These are phyloP conservation scores for Podila epicladia DNA, from an alignment of 192 early-diverging fungal species.

Conservation along the genomic window DNA sequence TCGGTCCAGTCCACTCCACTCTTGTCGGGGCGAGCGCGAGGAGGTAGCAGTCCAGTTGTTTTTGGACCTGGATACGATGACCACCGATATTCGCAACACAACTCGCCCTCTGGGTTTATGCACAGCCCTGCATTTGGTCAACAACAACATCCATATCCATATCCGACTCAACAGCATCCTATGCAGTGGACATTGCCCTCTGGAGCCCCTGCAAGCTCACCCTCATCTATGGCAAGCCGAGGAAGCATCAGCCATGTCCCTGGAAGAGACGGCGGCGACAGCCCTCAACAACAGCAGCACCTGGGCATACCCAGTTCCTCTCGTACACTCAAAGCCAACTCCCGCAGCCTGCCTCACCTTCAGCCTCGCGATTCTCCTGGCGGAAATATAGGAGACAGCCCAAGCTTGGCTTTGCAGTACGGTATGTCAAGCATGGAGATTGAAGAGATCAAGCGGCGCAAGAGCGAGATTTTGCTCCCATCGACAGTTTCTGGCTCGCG, in stretches of 20 bases:
- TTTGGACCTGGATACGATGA: slow-evolving; percentile 32
- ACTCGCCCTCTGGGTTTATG: slow-evolving; percentile 4
- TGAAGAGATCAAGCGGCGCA: slow-evolving; percentile 39
- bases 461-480: slow-evolving; percentile 34
- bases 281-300: background rate
- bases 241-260: background rate
- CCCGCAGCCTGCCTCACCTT: slow-evolving; percentile 36
- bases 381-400: slow-evolving; percentile 8
- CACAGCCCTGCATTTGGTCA: slow-evolving; percentile 6
- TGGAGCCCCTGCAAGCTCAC: slow-evolving; percentile 6
- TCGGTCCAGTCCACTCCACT: slow-evolving; percentile 36
- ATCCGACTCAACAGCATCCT: slow-evolving; percentile 6
- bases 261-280: slow-evolving; percentile 6
- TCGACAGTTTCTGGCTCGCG: background rate
- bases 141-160: slow-evolving; percentile 12
- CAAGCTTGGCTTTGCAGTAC: slow-evolving; percentile 13
- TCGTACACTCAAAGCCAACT: slow-evolving; percentile 39
- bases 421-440: slow-evolving; percentile 29
- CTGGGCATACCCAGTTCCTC: background rate
- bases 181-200: slow-evolving; percentile 16
- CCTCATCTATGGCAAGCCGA: background rate
- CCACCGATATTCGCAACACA: slow-evolving; percentile 11
- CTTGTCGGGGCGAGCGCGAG: slow-evolving; percentile 19
- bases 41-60: slow-evolving; percentile 34
- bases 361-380: slow-evolving; percentile 24